Base-by-base conservation (phyloP, 805 yeast genomes). In the Wickerhamomyces subpelliculosus region DNA sequence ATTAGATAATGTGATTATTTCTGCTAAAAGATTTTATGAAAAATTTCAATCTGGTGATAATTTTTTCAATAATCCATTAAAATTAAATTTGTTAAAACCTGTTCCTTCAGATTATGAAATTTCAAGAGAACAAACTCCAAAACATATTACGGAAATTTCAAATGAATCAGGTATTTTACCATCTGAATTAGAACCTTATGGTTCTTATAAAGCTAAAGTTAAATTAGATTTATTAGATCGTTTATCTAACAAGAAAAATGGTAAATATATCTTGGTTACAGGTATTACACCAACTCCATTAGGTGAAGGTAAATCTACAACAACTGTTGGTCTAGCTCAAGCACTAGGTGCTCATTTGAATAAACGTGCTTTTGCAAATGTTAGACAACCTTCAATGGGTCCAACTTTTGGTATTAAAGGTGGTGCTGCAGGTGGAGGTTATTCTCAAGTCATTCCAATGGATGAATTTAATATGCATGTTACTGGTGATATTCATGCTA, bases 341-440 rank as follows among this genome's bases (percentile, higher is more conserved):
- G 95, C 98, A 13, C 68, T 90, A 41, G 95, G 96, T 43, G 96
- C 96, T 20, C 94, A 87, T 54, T 71, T 90, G 52, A 74, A 78
- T 37, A 79, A 77, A 60, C 81, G 82, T 41, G 80, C 95, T 27
- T 79, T 89, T 61, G 98, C 97, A 38, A 88, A 86, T 54, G 96
- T 90, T 36, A 84, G 98, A 62, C 98, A 90, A 62, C 97, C 97
- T 22, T 84, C 95, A 9, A 87, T 90, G 96, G 97, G 97, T 28
- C 98, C 98, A 36, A 90, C 97, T 16, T 90, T 90, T 54, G 98
- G 98, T 61, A 88, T 90, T 53, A 90, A 90, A 67, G 98, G 98
- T 56, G 97, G 97, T 62, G 98, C 98, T 41, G 97, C 97, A 16
- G 98, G 98, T 52, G 98, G 97, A 58, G 97, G 97, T 34, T 90